Percentiles rank a stretch among this genome's conserved stretches.
Conservation (phyloP, 2,329 filamentous ascomycete species). For the Exophiala aquamarina region DNA sequence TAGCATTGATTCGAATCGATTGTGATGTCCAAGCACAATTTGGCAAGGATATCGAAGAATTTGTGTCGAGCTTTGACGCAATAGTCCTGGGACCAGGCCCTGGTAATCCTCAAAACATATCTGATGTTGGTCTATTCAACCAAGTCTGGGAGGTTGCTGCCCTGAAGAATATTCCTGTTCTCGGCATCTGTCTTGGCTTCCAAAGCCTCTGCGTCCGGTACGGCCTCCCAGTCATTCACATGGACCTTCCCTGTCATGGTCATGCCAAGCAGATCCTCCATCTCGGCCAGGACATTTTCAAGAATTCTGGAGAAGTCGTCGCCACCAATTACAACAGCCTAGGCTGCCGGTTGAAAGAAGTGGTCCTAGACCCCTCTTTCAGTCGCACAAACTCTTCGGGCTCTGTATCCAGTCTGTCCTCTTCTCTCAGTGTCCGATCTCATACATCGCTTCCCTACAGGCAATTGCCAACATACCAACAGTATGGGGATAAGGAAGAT, state of each 20-base stretch:
- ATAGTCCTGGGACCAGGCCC: constrained; percentile 90
- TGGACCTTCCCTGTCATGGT: constrained; percentile 77
- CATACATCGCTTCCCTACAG: constrained; percentile 2
- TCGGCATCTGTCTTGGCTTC: constrained; percentile 88
- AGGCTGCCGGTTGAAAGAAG: constrained; percentile 14
- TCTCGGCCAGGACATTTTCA: constrained; percentile 63
- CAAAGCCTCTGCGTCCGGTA: constrained; percentile 73
- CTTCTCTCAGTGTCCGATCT: constrained; percentile 17
- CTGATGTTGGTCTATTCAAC: constrained; percentile 81
- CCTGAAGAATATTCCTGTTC: constrained; percentile 66
- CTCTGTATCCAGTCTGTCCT: constrained; percentile 15
- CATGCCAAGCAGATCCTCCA: constrained; percentile 71
- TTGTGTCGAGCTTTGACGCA: constrained; percentile 60
- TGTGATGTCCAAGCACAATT: constrained; percentile 46
- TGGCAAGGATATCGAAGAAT: constrained; percentile 28
- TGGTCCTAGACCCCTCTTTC: background rate
- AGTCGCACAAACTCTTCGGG: constrained; percentile 20
- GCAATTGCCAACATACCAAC: constrained; percentile 38
- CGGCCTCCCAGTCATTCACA: constrained; percentile 64
- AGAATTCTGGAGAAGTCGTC: constrained; percentile 57
- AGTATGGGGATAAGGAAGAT: constrained; percentile 25
- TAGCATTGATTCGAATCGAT: constrained; percentile 73
- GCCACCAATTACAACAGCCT: constrained; percentile 63
- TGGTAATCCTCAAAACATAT: constrained; percentile 68
- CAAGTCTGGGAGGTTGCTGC: constrained; percentile 69